Evolutionary conservation across 2,329 filamentous ascomycete species (phyloP).

Genomic region (Verticillium longisporum): DNA sequence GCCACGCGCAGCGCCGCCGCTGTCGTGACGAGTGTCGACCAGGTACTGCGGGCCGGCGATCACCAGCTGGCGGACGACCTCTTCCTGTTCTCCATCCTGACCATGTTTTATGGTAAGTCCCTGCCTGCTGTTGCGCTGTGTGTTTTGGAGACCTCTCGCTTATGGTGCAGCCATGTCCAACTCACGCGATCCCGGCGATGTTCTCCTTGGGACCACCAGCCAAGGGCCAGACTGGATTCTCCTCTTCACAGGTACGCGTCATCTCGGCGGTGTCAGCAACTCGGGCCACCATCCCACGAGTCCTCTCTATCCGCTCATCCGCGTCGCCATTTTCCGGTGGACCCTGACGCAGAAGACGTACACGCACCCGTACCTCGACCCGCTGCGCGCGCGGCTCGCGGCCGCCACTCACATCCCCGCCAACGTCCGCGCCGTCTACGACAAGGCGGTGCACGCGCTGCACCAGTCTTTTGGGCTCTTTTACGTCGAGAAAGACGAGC

Average conservation of each 20-base stretch:
- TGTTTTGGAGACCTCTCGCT: no score
- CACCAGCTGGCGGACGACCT: constrained; percentile 7
- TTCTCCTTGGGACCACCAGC: constrained; percentile 1
- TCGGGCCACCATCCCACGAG: constrained; percentile 5
- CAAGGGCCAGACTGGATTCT: constrained; percentile 15
- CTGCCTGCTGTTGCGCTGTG: not conserved
- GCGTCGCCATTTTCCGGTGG: constrained; percentile 1
- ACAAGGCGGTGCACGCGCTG: constrained; percentile 23
- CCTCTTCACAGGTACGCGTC: constrained; percentile 9
- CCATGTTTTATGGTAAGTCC: constrained; percentile 9
- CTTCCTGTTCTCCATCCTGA: constrained; percentile 11
- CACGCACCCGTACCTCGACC: constrained; percentile 13
- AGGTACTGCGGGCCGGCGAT: not conserved
- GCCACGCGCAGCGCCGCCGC: constrained; percentile 19
- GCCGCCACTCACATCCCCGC: constrained; percentile 3
- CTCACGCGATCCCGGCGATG: constrained; percentile 6
- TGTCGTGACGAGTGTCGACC: constrained; percentile 14
- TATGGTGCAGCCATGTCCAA: constrained; percentile 3
- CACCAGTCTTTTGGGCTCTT: constrained; percentile 21
- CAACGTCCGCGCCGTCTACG: constrained; percentile 17
- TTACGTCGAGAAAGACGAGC: constrained; percentile 6
- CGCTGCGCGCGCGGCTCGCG: constrained; percentile 15
- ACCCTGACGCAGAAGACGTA: constrained; percentile 1
- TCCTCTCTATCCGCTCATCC: constrained; percentile 9
- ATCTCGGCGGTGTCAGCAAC: not conserved